A percentile compares a stretch with the other conserved stretches of the same genome.
Conservation (phyloP, 805 yeast species). For the Candida saitoana region DNA sequence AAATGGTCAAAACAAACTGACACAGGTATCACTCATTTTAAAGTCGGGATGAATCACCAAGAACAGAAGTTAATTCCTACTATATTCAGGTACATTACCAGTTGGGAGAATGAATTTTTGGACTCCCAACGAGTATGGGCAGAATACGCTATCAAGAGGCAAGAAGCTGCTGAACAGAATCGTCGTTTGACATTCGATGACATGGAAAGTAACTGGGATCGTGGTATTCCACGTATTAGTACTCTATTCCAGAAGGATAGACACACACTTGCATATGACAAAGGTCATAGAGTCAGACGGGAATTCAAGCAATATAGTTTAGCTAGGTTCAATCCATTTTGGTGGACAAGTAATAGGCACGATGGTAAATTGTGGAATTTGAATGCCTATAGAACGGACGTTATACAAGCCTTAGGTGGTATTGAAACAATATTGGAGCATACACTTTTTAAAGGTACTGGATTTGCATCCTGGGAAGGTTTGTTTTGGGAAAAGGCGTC, state of each 20-base stretch:
- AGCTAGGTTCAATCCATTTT: constrained; percentile 77
- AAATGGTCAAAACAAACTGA: constrained; percentile 92
- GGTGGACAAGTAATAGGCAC: constrained; percentile 94
- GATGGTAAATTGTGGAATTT: constrained; percentile 96
- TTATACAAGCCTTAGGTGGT: constrained; percentile 95
- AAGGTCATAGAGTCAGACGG: constrained; percentile 83
- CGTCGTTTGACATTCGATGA: constrained; percentile 89
- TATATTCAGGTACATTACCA: constrained; percentile 82
- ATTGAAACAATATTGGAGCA: constrained; percentile 94
- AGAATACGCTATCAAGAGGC: constrained; percentile 86
- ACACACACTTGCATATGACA: constrained; percentile 90
- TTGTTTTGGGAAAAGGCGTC: constrained; percentile 97
- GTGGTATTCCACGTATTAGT: constrained; percentile 95
- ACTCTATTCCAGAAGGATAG: constrained; percentile 93
- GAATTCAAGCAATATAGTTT: constrained; percentile 72
- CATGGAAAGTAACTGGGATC: constrained; percentile 90
- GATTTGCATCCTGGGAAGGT: constrained; percentile 98
- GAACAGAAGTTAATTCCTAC: constrained; percentile 87
- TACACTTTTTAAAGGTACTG: constrained; percentile 92
- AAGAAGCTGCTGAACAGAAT: constrained; percentile 80
- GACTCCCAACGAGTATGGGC: constrained; percentile 98
- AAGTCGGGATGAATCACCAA: constrained; percentile 85
- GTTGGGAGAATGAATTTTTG: constrained; percentile 94
- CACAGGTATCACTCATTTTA: constrained; percentile 89
- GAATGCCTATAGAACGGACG: constrained; percentile 89